Conservation (phyloP, 352 stramenopile genomes). For the Globisporangium viniferum region DNA sequence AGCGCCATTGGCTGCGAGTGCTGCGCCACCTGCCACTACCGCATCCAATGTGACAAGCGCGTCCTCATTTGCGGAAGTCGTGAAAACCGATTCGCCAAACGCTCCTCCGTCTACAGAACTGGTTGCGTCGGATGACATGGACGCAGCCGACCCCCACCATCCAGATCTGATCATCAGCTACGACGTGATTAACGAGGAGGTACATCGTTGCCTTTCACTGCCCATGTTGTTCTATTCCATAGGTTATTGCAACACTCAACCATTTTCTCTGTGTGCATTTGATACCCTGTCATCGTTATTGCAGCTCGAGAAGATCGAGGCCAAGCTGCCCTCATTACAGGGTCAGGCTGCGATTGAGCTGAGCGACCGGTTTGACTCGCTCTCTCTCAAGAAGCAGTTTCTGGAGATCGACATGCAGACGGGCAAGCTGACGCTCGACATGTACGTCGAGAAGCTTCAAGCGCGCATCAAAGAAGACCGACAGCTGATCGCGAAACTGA, state of each 20-base stretch:
- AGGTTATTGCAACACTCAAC: too few species aligned
- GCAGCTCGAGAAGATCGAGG: constrained; percentile 65
- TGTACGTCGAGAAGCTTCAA: constrained; percentile 58
- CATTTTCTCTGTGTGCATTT: background rate
- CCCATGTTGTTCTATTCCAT: background rate
- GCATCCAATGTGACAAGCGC: background rate
- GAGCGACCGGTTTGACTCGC: constrained; percentile 58
- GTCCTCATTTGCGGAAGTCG: background rate
- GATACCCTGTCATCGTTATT: background rate
- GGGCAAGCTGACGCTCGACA: constrained; percentile 67
- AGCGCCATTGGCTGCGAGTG: constrained; percentile 14
- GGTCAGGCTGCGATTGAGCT: constrained; percentile 33
- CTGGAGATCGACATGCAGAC: constrained; percentile 84
- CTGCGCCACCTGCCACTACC: background rate
- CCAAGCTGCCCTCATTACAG: constrained; percentile 39
- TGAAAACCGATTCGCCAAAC: background rate
- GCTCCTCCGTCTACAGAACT: constrained; percentile 1
- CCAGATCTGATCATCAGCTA: constrained; percentile 80
- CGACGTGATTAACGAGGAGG: constrained; percentile 85
- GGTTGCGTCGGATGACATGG: background rate
- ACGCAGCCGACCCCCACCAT: constrained; percentile 52
- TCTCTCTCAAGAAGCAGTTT: constrained; percentile 76
- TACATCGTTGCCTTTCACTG: constrained; percentile 15
- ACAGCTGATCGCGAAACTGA: constrained; percentile 38
- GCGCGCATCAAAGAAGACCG: constrained; percentile 51